phyloP scores from a whole-genome alignment of 768 basidiomycete species.

The Tylopilus subfusipes region DNA sequence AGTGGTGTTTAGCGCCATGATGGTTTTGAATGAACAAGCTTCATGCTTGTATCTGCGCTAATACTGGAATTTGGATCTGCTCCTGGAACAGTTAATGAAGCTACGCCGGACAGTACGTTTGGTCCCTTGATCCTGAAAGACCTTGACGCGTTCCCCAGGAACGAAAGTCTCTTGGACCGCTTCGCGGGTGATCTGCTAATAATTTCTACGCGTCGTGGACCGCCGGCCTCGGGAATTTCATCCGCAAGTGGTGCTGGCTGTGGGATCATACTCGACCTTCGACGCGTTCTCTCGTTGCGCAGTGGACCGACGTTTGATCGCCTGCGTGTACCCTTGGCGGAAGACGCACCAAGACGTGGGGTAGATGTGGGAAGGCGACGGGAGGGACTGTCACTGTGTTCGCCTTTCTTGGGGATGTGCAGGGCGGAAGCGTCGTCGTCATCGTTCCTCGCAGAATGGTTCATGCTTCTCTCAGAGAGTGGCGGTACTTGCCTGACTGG shows the following conservation, averaged over 20 bases:
- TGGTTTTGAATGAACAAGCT: slow-evolving; percentile 40
- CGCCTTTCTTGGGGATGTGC: slow-evolving; percentile 36
- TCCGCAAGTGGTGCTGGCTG: slow-evolving; percentile 49
- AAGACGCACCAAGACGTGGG: slow-evolving; percentile 34
- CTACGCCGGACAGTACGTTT: slow-evolving; percentile 30
- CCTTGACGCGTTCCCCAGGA: slow-evolving; percentile 41
- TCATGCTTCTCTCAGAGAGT: slow-evolving; percentile 67
- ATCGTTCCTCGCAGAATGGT: slow-evolving; percentile 36
- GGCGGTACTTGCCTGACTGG: slow-evolving; percentile 34
- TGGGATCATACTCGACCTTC: slow-evolving; percentile 82
- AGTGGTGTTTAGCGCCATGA: slow-evolving; percentile 50
- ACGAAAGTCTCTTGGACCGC: slow-evolving; percentile 54
- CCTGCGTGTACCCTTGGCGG: slow-evolving; percentile 44
- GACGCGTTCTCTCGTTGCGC: slow-evolving; percentile 66
- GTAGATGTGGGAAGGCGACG: slow-evolving; percentile 49
- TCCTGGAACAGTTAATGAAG: slow-evolving; percentile 31
- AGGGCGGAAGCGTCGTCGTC: slow-evolving; percentile 21
- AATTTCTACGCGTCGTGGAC: slow-evolving; percentile 42
- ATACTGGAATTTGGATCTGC: slow-evolving; percentile 41
- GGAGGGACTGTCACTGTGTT: slow-evolving; percentile 40
- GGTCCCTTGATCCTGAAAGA: slow-evolving; percentile 33
- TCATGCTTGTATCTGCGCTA: slow-evolving; percentile 48
- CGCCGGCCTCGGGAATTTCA: slow-evolving; percentile 33
- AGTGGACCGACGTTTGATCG: slow-evolving; percentile 76
- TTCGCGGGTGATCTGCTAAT: slow-evolving; percentile 53